Base-by-base conservation (phyloP, 257 asterid species). In the Lithospermum erythrorhizon region DNA sequence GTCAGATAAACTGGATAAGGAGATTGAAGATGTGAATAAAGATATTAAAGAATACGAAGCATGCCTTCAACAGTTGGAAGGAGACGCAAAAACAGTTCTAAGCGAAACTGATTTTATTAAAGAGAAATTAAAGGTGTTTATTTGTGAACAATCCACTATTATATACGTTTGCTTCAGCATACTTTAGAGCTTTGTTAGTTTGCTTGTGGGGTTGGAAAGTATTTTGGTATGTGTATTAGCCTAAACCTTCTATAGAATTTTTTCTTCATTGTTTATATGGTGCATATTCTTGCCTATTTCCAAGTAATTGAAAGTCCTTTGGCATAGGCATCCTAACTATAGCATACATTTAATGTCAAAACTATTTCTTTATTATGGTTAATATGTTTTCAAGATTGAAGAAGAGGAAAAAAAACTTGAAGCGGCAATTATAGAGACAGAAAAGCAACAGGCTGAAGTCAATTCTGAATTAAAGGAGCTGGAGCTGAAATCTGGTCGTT, bases 1-100 rank as follows among this genome's bases (percentile, higher is more conserved):
- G 73, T 88, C 97, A 35, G 96, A 85, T 81, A 93, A 93, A 72
- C 95, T 93, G 71, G 99, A 93, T 66, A 93, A 86, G 80, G 97
- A 93, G 85, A 93, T 89, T 65, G 97, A 93, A 77, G 95, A 93
- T 77, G 96, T 84, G 73, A 76, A 77, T 68, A 73, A 78, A 73
- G 99, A 93, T 79, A 77, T 87, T 59, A 70, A 81, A 68, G 95
- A 95, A 22, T 93, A 93, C 58, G 91, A 93, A 75, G 89, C 85
- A 25, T 93, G 99, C 72, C 90, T 93, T 68, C 89, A 89, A 54
- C 87, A 86, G 49, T 61, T 93, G 86, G 95, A 89, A 71, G 97
- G 95, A 64, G 97, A 93, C 70, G 72, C 95, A 53, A 89, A 85
- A 72, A 78, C 77, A 49, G 90, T 84, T 73, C 91, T 93, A 62